Evolutionary conservation across 257 asterid genomes (phyloP), one percentile per base, ranked within the genome.

Genomic region (Forsythia viridissima): DNA sequence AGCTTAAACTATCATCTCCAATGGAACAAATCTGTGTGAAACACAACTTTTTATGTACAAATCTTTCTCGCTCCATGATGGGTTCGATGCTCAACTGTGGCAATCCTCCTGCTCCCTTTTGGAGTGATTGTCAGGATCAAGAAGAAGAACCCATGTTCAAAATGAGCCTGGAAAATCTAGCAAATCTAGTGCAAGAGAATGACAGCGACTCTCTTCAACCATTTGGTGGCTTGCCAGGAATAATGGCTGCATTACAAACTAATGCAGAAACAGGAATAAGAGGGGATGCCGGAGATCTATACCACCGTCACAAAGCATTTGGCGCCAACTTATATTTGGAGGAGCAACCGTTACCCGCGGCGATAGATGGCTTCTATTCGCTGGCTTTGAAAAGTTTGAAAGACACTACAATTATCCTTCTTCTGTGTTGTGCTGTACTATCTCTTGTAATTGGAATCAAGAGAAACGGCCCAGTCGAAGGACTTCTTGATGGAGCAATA

Each of bases 361-460:
- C 0, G 30, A 24, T 55, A 1, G 73, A 24, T 63, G 7, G 41
- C 5, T 66, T 81, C 7, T 15, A n/a, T 8, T 43, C 12, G 69
- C 69, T 84, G 34, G 24, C 76, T 3, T 15, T 66, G 46, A 66
- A 84, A 16, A 80, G 87, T 69, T 80, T 77, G 43, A 79, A 70
- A 40, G 82, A 88, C 77, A 39, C 82, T 0, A 75, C 89, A 1
- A 44, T 88, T 21, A 42, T 82, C 38, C 89, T 88, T 18, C 85
- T 88, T 0, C 2, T 88, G 24, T 81, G 89, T 66, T 88, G 92
- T 11, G 81, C 84, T 1, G 12, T 39, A n/a, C 86, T 88, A 18
- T 86, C 89, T 13, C 73, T 81, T 3, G 63, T 77, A 1, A 82
- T 88, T 24, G 90, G 83, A 1, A 46, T 84, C 69, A 80, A 79